Evolutionary conservation across 257 asterid species (phyloP).

Genomic region (Capsicum baccatum): DNA sequence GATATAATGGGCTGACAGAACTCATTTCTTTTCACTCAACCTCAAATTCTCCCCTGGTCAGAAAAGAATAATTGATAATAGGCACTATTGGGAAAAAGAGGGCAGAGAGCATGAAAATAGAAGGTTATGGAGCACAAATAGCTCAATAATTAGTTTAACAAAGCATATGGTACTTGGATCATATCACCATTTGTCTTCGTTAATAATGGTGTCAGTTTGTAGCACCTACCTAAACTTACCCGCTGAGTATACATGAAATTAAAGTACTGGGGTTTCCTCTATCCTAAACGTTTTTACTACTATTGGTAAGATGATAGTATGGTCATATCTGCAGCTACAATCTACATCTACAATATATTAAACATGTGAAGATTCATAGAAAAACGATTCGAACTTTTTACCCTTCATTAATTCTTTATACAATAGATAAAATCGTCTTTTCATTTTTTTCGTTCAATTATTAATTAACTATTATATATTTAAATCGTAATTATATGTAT

Average conservation of each 20-base stretch:
- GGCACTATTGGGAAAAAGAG: neutral
- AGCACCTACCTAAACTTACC: conserved; percentile 32
- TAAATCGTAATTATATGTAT: too few relatives aligned
- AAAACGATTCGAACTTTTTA: too few relatives aligned
- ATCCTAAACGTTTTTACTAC: too few relatives aligned
- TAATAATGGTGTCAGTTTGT: conserved; percentile 28
- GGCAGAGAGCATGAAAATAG: neutral
- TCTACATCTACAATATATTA: too few relatives aligned
- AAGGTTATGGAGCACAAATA: conserved; percentile 13
- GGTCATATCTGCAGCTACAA: too few relatives aligned
- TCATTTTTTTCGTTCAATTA: too few relatives aligned
- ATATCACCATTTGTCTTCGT: conserved; percentile 41
- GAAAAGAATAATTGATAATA: neutral
- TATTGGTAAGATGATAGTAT: too few relatives aligned
- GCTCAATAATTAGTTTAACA: conserved; percentile 35
- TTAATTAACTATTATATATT: too few relatives aligned
- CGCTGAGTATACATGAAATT: conserved; percentile 16
- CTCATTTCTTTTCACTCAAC: neutral
- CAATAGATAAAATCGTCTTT: too few relatives aligned
- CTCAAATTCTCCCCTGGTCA: neutral
- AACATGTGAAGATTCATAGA: too few relatives aligned
- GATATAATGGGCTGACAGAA: neutral
- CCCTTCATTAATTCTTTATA: too few relatives aligned
- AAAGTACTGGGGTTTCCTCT: too few relatives aligned
- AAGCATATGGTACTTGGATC: conserved; percentile 28